phyloP scores from a whole-genome alignment of 805 yeast species.

The Kuraishia floccosa region DNA sequence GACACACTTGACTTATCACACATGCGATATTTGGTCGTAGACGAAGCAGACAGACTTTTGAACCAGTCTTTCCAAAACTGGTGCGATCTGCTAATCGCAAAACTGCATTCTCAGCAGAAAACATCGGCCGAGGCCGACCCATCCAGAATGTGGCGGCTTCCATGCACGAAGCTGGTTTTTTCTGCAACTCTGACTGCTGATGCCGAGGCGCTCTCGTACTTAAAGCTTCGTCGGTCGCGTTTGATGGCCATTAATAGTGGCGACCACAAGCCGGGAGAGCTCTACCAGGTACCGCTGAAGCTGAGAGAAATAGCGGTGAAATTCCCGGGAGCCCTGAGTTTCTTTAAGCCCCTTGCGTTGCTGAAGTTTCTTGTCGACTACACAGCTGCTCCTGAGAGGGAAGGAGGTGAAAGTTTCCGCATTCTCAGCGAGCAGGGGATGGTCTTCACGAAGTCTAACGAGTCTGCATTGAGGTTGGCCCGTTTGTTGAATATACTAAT shows the following conservation, averaged over 20 bases:
- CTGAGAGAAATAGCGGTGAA: constrained; percentile 23
- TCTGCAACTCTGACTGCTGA: constrained; percentile 93
- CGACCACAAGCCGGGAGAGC: constrained; percentile 32
- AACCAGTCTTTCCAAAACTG: constrained; percentile 93
- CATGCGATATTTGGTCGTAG: constrained; percentile 56
- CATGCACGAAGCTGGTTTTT: constrained; percentile 58
- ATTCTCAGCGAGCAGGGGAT: constrained; percentile 23
- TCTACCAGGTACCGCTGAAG: constrained; percentile 49
- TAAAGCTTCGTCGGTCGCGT: constrained; percentile 63
- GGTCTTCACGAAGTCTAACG: constrained; percentile 72
- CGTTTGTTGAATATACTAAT: constrained; percentile 40
- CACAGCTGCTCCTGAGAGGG: constrained; percentile 18
- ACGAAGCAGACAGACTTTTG: constrained; percentile 73
- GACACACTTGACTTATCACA: constrained; percentile 33
- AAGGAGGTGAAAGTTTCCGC: too few relatives aligned
- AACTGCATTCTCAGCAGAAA: constrained; percentile 21
- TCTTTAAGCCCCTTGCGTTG: constrained; percentile 65
- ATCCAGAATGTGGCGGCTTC: constrained; percentile 21
- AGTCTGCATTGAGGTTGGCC: constrained; percentile 72
- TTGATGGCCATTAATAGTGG: constrained; percentile 61
- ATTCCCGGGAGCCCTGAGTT: constrained; percentile 17
- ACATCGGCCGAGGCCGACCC: constrained; percentile 17
- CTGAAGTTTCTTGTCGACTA: constrained; percentile 35
- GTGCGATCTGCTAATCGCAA: constrained; percentile 47
- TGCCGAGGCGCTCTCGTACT: constrained; percentile 70